Base-by-base conservation (phyloP, 2,329 filamentous ascomycete species). In the Chrysosporium keratinophilum region DNA sequence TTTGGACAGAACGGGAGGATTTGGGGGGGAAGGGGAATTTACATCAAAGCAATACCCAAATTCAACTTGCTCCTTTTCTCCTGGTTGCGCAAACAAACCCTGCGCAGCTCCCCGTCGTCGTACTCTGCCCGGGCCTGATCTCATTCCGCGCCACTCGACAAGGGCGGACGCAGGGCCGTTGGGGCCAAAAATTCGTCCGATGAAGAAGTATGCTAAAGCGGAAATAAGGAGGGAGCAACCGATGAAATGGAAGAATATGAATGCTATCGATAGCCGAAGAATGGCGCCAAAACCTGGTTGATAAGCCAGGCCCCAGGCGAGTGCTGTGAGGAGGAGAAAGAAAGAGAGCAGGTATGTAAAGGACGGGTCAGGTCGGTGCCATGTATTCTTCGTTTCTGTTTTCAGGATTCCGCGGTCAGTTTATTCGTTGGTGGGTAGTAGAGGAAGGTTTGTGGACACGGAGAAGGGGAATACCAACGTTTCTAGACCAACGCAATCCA, bases 11-110 rank as follows among this genome's bases (percentile, higher is more conserved):
- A 31, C 14, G 31, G 6, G 5, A 41, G 23, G 15, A 17, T 9
- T 48, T 28, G 23, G 31, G 33, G 20, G 14, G 45, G 39, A 41
- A 28, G 14, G 45, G 39, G 20, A 14, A 42, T 20, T 50, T 44
- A 81, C 82, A 70, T 85, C 82, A 68, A 84, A 85, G 66, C 82
- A 85, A 64, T 85, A 85, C 51, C 82, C 82, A 68, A 85, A 85
- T 63, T 85, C 82, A 57, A 85, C 66, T 56, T 78, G 78, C 52
- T 84, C 81, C 31, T 76, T 77, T 57, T 73, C 71, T 9, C 71
- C 72, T 0, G 77, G 75, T 52, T 79, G 77, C 4, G 76, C 72
- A 61, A 84, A 83, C 5, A 84, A 67, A 1, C 82, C 80, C 62
- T 78, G 71, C 47, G 74, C 71, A 15, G 68, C 66, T 52, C 71